Percentiles rank a stretch among this genome's conserved stretches.
These are phyloP conservation scores for Delitschia confertaspora DNA, from an alignment of 495 filamentous ascomycete genomes.

Conservation along the genomic window DNA sequence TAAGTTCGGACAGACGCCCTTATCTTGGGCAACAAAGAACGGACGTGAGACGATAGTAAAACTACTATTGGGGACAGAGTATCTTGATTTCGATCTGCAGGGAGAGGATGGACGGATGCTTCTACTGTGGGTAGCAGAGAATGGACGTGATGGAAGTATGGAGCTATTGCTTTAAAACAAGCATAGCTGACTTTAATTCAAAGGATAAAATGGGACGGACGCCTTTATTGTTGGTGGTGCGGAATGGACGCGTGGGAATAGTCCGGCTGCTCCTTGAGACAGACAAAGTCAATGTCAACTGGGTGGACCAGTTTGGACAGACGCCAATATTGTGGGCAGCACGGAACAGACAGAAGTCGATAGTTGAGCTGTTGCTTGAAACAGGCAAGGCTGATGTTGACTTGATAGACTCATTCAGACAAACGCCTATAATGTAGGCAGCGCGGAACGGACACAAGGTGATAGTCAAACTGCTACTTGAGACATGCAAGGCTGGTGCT, in stretches of 20 bases:
- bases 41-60: slow-evolving; percentile 2
- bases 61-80: background rate
- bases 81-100: background rate
- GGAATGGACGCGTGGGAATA: slow-evolving; percentile 3
- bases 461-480: slow-evolving; percentile 5
- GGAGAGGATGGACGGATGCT: background rate
- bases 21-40: slow-evolving; percentile 2
- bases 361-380: slow-evolving; percentile 1
- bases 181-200: slow-evolving; percentile 1
- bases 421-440: slow-evolving; percentile 4
- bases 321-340: slow-evolving; percentile 3
- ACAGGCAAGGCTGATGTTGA: background rate
- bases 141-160: background rate
- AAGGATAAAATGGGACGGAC: slow-evolving; percentile 4
- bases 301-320: slow-evolving; percentile 3
- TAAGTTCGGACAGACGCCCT: slow-evolving; percentile 2
- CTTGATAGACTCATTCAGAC: background rate
- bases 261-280: slow-evolving; percentile 8
- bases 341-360: background rate
- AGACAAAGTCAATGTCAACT: slow-evolving; percentile 2
- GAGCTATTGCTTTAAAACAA: slow-evolving; percentile 3
- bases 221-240: background rate
- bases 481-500: slow-evolving; percentile 5
- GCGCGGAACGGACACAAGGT: slow-evolving; percentile 2
- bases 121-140: background rate